Evolutionary conservation across 805 yeast genomes (phyloP).

Genomic region (Suhomyces vadensis): DNA sequence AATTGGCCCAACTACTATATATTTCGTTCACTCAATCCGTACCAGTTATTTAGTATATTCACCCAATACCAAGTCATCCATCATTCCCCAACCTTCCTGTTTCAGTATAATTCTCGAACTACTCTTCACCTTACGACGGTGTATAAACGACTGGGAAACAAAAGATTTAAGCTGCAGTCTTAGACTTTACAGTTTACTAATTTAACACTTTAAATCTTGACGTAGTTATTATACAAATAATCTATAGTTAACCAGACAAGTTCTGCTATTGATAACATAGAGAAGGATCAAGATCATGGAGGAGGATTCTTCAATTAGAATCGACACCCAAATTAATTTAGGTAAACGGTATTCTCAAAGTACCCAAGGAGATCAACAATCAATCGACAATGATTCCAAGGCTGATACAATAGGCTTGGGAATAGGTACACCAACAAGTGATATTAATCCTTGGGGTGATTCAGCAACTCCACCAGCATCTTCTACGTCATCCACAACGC

Average conservation of each 20-base stretch:
- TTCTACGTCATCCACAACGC: conserved; percentile 1
- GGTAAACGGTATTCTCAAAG: neutral
- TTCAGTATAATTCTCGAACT: too few species aligned
- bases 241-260: neutral
- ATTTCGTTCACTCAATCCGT: too few species aligned
- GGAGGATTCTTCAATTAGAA: conserved; percentile 1
- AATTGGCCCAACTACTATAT: too few species aligned
- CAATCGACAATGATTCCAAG: neutral
- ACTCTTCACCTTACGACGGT: neutral
- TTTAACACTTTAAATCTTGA: conserved; percentile 1
- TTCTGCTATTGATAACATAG: neutral
- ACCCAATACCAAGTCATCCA: too few species aligned
- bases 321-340: neutral
- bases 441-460: conserved; percentile 7
- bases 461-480: conserved; percentile 1
- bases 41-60: too few species aligned
- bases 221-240: neutral
- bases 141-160: neutral
- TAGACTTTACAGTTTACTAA: neutral
- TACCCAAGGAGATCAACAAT: conserved; percentile 1
- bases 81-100: too few species aligned
- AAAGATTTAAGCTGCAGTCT: neutral
- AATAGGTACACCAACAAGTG: conserved; percentile 9
- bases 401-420: conserved; percentile 8
- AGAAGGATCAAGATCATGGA: neutral